Evolutionary conservation across 345 rosid species (phyloP), one percentile per base, ranked within the genome.

Genomic region (Aurinia saxatilis): DNA sequence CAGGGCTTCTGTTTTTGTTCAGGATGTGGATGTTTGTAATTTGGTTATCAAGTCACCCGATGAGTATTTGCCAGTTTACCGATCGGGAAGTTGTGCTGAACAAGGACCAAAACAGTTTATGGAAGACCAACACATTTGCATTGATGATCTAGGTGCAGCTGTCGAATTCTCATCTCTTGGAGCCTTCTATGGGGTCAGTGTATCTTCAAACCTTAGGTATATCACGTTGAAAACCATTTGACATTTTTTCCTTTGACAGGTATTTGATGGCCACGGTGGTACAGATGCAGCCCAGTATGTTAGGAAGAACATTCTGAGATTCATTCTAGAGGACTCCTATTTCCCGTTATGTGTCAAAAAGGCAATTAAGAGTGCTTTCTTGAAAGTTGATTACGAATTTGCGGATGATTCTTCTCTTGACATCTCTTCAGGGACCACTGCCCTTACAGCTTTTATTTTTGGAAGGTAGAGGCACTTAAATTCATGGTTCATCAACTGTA

Each of bases 241-340:
- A 51, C 52, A 15, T 45, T 58, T 23, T 45, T 59, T 65, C 7
- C 39, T 68, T 73, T 68, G 49, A 40, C 81, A 93, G 97, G 97
- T 90, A 15, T 93, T 93, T 79, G 97, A 93, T 57, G 99, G 99
- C 53, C 99, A 93, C 13, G 99, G 97, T 48, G 99, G 99, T 35
- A 84, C 84, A 4, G 97, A 93, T 78, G 99, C 97, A 29, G 92
- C 99, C 33, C 66, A 71, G 38, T 93, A 87, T 76, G 81, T 87
- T 63, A 78, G 87, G 63, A 77, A 80, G 25, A 85, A 85, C 58
- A 82, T 92, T 54, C 82, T 92, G 39, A 80, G 76, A 48, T 84
- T 80, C 77, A 87, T 92, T 65, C 65, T 81, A 60, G 97, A 85
- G 63, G 96, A 92, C 78, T 76, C 93, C 18, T 84, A 81, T 31